Evolutionary conservation across 2,329 filamentous ascomycete genomes (phyloP).

Genomic region (Fusarium chuoi): DNA sequence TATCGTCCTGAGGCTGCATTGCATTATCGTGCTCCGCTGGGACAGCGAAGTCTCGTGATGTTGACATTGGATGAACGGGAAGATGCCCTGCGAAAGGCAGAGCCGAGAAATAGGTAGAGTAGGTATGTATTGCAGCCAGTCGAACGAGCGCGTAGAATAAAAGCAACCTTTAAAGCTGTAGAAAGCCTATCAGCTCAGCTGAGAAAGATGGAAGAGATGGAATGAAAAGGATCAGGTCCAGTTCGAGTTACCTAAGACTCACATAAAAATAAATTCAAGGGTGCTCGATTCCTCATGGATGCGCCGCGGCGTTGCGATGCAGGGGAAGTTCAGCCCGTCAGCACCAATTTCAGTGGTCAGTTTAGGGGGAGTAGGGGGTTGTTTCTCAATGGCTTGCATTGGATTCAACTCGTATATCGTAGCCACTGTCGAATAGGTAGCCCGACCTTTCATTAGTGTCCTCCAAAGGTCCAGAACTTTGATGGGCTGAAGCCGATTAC

Average conservation of each 20-base stretch:
- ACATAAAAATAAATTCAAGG: constrained; percentile 21
- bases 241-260: constrained; percentile 3
- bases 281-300: background rate
- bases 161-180: background rate
- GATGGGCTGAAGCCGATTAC: constrained; percentile 26
- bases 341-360: constrained; percentile 28
- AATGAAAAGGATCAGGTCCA: background rate
- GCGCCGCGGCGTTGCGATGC: constrained; percentile 12
- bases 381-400: background rate
- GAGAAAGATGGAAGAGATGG: background rate
- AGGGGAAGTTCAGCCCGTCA: constrained; percentile 31
- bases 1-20: constrained; percentile 16
- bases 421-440: constrained; percentile 6
- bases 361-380: constrained; percentile 12
- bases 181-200: constrained; percentile 4
- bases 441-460: background rate
- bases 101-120: background rate
- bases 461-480: background rate
- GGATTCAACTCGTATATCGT: background rate
- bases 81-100: background rate
- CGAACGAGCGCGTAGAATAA: background rate
- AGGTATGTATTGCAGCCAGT: background rate
- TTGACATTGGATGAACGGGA: constrained; percentile 1
- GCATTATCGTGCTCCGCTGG: constrained; percentile 14
- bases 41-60: constrained; percentile 24